phyloP scores from a whole-genome alignment of 345 rosid species.

The Salix arbutifolia region DNA sequence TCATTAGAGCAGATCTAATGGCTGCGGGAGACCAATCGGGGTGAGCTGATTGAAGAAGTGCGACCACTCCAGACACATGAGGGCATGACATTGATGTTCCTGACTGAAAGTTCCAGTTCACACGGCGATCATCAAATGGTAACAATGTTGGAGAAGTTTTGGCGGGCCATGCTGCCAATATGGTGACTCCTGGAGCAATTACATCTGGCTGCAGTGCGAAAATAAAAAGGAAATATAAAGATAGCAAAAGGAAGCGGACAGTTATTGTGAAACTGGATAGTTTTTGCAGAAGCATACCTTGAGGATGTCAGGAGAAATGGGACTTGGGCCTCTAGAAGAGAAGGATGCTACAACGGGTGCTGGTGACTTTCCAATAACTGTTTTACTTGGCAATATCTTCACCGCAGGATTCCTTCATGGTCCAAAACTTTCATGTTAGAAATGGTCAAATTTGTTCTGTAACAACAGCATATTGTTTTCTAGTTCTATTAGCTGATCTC shows the following conservation, averaged over 20 bases:
- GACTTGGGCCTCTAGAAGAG: slow-evolving; percentile 56
- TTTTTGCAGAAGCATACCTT: slow-evolving; percentile 36
- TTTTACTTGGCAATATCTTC: slow-evolving; percentile 41
- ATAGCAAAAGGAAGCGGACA: too few relatives aligned
- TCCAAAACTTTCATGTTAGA: slow-evolving; percentile 9
- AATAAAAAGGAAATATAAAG: not conserved
- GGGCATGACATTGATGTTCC: slow-evolving; percentile 84
- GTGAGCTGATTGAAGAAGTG: slow-evolving; percentile 59
- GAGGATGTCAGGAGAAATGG: slow-evolving; percentile 58
- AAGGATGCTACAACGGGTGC: slow-evolving; percentile 40
- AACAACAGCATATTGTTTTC: not conserved
- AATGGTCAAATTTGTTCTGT: not conserved
- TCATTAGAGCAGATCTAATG: slow-evolving; percentile 69
- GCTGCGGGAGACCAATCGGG: slow-evolving; percentile 71
- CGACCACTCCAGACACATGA: slow-evolving; percentile 60
- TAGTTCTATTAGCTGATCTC: not conserved
- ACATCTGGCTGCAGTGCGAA: slow-evolving; percentile 55
- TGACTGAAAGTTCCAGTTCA: slow-evolving; percentile 58
- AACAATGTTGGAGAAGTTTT: slow-evolving; percentile 40
- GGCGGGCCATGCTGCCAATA: slow-evolving; percentile 75
- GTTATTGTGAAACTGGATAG: not conserved
- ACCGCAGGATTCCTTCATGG: slow-evolving; percentile 32
- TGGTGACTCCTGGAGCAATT: slow-evolving; percentile 59
- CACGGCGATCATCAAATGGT: slow-evolving; percentile 25
- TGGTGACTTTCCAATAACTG: slow-evolving; percentile 38